phyloP scores from a whole-genome alignment of 768 basidiomycete species.

The Leccinum barrowsii region DNA sequence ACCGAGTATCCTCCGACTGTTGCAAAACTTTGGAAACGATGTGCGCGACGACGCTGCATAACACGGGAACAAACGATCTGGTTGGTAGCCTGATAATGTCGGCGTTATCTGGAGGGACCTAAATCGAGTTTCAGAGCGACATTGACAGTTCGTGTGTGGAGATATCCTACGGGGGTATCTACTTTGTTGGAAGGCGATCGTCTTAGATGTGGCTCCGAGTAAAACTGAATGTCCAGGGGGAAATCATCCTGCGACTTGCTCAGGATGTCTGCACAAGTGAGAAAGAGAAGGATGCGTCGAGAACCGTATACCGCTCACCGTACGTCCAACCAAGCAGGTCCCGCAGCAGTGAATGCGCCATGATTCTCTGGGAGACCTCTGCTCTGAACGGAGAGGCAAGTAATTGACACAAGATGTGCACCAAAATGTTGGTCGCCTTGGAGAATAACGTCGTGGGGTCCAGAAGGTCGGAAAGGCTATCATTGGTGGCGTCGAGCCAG shows the following conservation, averaged over 20 bases:
- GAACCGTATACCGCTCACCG: constrained; percentile 1
- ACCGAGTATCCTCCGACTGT: constrained; percentile 42
- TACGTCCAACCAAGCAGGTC: constrained; percentile 15
- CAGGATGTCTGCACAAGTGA: constrained; percentile 32
- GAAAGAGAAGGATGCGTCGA: neutral
- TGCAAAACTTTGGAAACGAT: constrained; percentile 41
- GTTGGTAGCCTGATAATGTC: constrained; percentile 37
- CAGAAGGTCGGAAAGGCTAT: constrained; percentile 36
- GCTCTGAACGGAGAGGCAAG: constrained; percentile 20
- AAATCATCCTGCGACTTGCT: constrained; percentile 33
- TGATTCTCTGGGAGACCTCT: constrained; percentile 18
- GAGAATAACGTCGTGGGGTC: constrained; percentile 49
- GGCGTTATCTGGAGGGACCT: constrained; percentile 35
- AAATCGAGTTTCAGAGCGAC: constrained; percentile 13
- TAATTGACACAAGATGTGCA: constrained; percentile 41
- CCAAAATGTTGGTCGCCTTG: constrained; percentile 41
- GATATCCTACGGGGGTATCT: constrained; percentile 32
- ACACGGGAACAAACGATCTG: constrained; percentile 40
- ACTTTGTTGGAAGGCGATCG: constrained; percentile 29
- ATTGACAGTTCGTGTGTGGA: neutral
- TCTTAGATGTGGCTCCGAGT: constrained; percentile 36
- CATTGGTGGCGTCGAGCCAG: constrained; percentile 51
- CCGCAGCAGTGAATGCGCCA: constrained; percentile 21
- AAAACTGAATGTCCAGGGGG: constrained; percentile 39
- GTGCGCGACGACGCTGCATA: constrained; percentile 46